Base-by-base conservation (phyloP, 2,329 filamentous ascomycete genomes). In the Macrophomina tecta region DNA sequence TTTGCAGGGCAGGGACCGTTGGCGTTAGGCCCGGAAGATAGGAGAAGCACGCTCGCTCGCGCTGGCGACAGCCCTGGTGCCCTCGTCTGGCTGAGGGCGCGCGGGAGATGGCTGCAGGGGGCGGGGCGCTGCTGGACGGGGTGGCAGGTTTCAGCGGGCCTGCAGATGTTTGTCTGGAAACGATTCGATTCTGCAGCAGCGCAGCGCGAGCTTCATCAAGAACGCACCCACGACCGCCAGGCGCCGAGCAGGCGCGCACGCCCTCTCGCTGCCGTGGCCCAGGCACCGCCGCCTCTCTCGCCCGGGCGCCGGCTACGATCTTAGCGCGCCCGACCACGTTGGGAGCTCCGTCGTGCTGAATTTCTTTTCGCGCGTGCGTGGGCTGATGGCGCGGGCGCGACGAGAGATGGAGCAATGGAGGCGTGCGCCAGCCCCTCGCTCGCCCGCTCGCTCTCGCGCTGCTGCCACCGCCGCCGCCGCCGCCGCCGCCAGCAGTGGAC, bases 11-110 rank as follows among this genome's bases (percentile, higher is more conserved):
- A 62, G 58, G 58, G 58, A 49, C 58, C 45, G 58, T 62, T 62
- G 58, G 58, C 58, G 58, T 62, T 62, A 62, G 58, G 42, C 58
- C 55, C 58, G 58, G 58, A 62, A 62, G 58, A 62, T 62, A 62
- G 58, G 58, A 62, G 58, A 62, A 36, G 23, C 56, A 61, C 18
- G 56, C 56, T 61, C 40, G 42, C 56, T 48, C 40, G 16, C 32
- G 34, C 34, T 34, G 28, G 23, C 38, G 45, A 49, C 56, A 28
- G 56, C 56, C 23, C 30, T 40, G 28, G n/a, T 32, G 36, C 42
- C 42, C 42, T 45, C 42, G 42, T 40, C 49, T 52, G 42, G 42
- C 38, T 16, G 42, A 48, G 56, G 16, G 30, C 18, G 34, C n/a
- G 56, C 28, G 56, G 56, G 28, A 40, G 34, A 36, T 23, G 45